Evolutionary conservation across 768 basidiomycete genomes (phyloP).

Genomic region (Galerina sulciceps): DNA sequence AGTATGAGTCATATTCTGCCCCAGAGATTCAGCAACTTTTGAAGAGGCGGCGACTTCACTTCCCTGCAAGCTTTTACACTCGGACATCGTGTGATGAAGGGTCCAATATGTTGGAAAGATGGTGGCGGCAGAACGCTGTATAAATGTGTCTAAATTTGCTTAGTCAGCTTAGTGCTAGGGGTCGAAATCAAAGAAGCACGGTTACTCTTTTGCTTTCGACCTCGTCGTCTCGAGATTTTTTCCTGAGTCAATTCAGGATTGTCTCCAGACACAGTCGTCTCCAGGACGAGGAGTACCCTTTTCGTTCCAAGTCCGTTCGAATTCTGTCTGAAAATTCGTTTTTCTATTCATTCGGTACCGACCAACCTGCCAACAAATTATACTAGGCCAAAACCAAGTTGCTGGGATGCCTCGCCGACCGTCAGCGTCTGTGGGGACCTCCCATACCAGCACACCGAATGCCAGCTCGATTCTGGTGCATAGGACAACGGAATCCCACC

Average conservation of each 20-base stretch:
- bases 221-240: constrained; percentile 29
- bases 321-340: too few species aligned
- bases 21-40: too few species aligned
- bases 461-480: constrained; percentile 53
- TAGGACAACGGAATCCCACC: constrained; percentile 67
- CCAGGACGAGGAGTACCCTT: constrained; percentile 13
- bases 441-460: constrained; percentile 27
- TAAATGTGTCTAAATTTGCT: constrained; percentile 12
- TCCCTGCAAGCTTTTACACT: too few species aligned
- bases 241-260: constrained; percentile 3
- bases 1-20: too few species aligned
- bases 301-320: not conserved
- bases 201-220: constrained; percentile 10
- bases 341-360: not conserved
- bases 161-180: constrained; percentile 29
- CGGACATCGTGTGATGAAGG: too few species aligned
- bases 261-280: constrained; percentile 11
- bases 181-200: constrained; percentile 21
- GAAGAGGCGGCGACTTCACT: too few species aligned
- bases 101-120: too few species aligned
- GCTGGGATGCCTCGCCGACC: constrained; percentile 57
- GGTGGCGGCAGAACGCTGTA: too few species aligned
- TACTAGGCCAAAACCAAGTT: not conserved
- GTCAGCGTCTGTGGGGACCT: constrained; percentile 57
- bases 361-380: not conserved